Evolutionary conservation across 192 early-diverging fungal species (phyloP).

Genomic region (Coemansia reversa): DNA sequence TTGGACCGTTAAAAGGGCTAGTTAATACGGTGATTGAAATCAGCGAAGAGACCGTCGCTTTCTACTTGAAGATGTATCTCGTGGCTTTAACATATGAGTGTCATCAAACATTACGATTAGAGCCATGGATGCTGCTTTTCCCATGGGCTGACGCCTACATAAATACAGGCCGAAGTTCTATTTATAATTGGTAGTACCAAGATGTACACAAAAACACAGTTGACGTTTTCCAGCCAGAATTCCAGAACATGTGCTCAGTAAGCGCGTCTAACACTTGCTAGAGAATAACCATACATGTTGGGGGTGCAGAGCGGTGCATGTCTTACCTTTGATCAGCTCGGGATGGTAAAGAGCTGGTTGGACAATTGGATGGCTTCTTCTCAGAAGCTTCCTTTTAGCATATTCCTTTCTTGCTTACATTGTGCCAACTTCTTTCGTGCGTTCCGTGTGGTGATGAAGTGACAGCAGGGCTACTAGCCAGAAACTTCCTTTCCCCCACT

Average conservation of each 20-base stretch:
- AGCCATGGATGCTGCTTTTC: too few relatives aligned
- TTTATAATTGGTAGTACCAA: not conserved
- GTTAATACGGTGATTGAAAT: too few relatives aligned
- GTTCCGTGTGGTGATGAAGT: not conserved
- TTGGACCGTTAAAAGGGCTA: too few relatives aligned
- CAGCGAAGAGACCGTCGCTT: too few relatives aligned
- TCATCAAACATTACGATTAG: too few relatives aligned
- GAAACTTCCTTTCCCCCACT: not conserved
- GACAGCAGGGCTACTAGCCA: not conserved
- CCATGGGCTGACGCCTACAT: not conserved
- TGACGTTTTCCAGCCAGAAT: not conserved
- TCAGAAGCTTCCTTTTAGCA: conserved; percentile 16
- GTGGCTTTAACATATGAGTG: too few relatives aligned
- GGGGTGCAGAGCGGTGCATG: not conserved
- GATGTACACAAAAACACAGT: not conserved
- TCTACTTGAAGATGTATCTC: too few relatives aligned
- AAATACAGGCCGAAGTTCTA: not conserved
- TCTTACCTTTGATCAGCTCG: not conserved
- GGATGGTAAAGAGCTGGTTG: not conserved
- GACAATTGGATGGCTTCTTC: conserved; percentile 5
- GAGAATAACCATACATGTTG: not conserved
- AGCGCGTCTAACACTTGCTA: not conserved
- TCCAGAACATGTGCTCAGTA: not conserved
- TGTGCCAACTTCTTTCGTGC: not conserved
- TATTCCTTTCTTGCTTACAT: conserved; percentile 3